Base-by-base conservation (phyloP, 1,284 basidiomycete species). In the Marasmius oreades region DNA sequence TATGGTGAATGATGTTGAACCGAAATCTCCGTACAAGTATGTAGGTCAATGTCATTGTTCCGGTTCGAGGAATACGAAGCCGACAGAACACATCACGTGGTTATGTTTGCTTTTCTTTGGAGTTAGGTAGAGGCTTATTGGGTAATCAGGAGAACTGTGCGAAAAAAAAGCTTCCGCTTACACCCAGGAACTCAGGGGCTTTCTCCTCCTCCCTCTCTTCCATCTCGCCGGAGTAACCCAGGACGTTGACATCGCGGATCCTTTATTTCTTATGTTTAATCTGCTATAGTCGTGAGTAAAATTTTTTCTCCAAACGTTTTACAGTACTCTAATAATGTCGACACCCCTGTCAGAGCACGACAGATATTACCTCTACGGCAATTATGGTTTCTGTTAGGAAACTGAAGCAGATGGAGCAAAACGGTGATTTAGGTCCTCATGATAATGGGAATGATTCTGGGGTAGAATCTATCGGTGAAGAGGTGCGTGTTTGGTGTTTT, bases 101-200 rank as follows among this genome's bases (percentile, higher is more conserved):
- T 6, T 20, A 7, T 42, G 39, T 16, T 42, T 42, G 39, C 7
- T 7, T 7, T 7, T 42, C 6, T 42, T 42, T 42, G 39, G 39
- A 18, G 16, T 16, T 14, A 42, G n/a, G 16, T 20, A 5, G n/a
- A n/a, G 12, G 36, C n/a, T n/a, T n/a, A 42, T 42, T 42, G n/a
- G n/a, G 16, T 42, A 42, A 20, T 42, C 39, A 42, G 39, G 39
- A n/a, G 16, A 31, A 18, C n/a, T 42, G 39, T 42, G 39, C 39
- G 39, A 42, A 50, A 50, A 47, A 50, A 50, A 50, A 50, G 47
- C 47, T 33, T 33, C 47, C 47, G 47, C 47, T 50, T 50, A 50
- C 47, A 50, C 47, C 26, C 47, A 50, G 47, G 44, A 5, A 22
- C 44, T 50, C 47, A 50, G 47, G 47, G 47, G 47, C 47, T 50